Evolutionary conservation across 2,329 filamentous ascomycete species (phyloP), one percentile per base, ranked within the genome.

Genomic region (Fusarium compactum): DNA sequence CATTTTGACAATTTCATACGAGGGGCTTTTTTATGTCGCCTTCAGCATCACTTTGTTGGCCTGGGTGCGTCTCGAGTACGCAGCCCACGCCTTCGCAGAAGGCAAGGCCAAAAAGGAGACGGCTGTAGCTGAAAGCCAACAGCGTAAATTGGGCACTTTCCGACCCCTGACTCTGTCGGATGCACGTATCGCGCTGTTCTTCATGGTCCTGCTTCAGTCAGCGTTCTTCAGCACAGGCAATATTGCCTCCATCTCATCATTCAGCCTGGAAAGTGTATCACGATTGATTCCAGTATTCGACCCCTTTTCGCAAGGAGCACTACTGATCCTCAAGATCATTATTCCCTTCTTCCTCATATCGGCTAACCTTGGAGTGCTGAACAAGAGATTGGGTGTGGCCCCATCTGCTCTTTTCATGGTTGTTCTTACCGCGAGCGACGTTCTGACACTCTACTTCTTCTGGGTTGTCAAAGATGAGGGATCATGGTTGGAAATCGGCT

Each of bases 211-310:
- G 41, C 87, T 99, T 8, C 96, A 99, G 80, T 95, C 95, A 5
- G 96, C 92, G 54, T 99, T 99, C 81, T 99, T 98, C 86, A 93
- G 91, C 82, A 98, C 95, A 0, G 96, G 96, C 69, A 99, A 99
- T 82, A 90, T 99, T 62, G 96, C 96, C 1, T 98, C 95, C 0
- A 83, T 99, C 58, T 97, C 95, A 18, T 93, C 94, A 2, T 99
- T 99, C 83, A 97, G 92, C 67, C 85, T 99, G 43, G 96, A 98
- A 62, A 95, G 92, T 74, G 96, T 99, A 9, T 88, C 86, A 78
- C 91, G 96, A 4, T 88, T 99, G 9, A 87, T 98, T 52, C 96
- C 96, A 7, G 84, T 99, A 66, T 99, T 99, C 80, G 93, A 95
- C 77, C 96, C 96, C 14, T 97, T 98, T 79, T 92, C 91, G 3